Evolutionary conservation across 1,284 basidiomycete genomes (phyloP), one percentile per base, ranked within the genome.

Genomic region (Puccinia coronata): DNA sequence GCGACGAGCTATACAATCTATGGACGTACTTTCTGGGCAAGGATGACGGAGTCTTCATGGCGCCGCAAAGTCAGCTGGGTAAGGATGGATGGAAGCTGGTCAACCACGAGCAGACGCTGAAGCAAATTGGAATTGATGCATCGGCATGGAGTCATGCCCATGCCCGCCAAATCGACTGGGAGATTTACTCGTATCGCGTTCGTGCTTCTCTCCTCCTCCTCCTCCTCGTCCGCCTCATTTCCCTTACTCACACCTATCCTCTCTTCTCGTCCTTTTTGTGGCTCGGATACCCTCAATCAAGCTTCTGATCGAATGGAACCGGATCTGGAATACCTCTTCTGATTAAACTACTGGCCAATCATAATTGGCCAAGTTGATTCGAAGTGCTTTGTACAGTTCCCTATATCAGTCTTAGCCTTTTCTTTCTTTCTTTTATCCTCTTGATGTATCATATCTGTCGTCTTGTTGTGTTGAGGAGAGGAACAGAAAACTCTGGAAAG

Each of bases 131-230:
- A 34, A 5, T 14, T 11, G 25, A 63, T 20, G 74, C 43, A n/a
- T 39, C 18, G 2, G n/a, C 51, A 12, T 77, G 74, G 74, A 65
- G 61, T 34, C 23, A 77, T 51, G 59, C 74, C 9, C 1, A 65
- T 20, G 57, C 23, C 31, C 59, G 74, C 31, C 61, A 77, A 67
- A 57, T 77, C 31, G 74, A 77, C 39, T 65, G 57, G 74, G 74
- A 77, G 61, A 77, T 77, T 51, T 77, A 77, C 47, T 65, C 61
- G 65, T 77, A 77, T 65, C 57, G 74, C 25, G 74, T 77, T 20
- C 63, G 74, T 76, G 1, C n/a, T 31, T 31, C 36, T n/a, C 39
- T 0, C 14, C 36, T 72, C 31, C 18, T 31, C 23, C 5, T 11
- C 18, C 5, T 20, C 23, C 23, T 14, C 5, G 4, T 31, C 9